Conservation (phyloP, 441 rosid species). For the Eugenia klotzschiana region DNA sequence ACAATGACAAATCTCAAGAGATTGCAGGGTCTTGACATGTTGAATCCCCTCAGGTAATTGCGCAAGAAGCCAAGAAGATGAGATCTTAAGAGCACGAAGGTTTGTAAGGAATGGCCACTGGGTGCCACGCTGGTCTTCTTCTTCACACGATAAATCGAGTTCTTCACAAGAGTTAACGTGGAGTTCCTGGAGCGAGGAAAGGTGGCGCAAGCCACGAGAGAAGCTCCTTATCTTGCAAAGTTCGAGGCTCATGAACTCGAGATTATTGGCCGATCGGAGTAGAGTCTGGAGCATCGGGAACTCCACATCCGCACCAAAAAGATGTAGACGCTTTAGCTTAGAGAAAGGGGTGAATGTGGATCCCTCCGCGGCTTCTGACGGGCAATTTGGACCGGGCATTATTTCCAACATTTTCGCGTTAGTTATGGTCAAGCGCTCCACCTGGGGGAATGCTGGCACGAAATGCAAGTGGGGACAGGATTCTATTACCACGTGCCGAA, state of each 20-base stretch:
- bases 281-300: fast-evolving
- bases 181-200: background rate
- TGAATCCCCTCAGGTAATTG: fast-evolving
- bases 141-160: fast-evolving
- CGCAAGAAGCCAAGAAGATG: fast-evolving
- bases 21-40: background rate
- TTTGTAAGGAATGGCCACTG: fast-evolving
- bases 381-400: background rate
- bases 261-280: background rate
- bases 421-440: fast-evolving
- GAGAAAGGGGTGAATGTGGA: background rate
- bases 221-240: fast-evolving
- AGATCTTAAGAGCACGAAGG: fast-evolving
- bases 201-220: fast-evolving
- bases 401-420: background rate
- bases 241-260: fast-evolving
- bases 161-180: fast-evolving
- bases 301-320: fast-evolving
- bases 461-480: fast-evolving
- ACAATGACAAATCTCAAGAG: fast-evolving
- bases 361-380: background rate
- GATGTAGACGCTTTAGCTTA: fast-evolving
- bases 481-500: fast-evolving
- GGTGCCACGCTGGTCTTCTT: background rate
- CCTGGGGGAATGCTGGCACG: background rate